phyloP scores from a whole-genome alignment of 129 eudicot species.

The Arctium lappa region DNA sequence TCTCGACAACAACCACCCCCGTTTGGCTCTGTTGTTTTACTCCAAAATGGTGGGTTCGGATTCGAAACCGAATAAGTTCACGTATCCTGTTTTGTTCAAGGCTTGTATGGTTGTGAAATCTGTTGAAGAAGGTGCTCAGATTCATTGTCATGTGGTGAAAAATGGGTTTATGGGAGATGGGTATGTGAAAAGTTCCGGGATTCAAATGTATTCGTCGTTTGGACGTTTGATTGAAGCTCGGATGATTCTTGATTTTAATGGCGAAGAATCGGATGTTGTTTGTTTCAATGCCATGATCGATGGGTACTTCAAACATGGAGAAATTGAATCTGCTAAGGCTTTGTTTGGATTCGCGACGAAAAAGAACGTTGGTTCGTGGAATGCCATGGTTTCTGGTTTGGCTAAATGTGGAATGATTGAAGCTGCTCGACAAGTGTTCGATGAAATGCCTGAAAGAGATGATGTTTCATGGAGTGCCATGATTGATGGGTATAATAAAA shows the following conservation, averaged over 20 bases:
- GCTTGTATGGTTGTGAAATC: constrained; percentile 35
- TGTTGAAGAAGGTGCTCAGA: constrained; percentile 33
- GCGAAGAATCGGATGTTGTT: constrained; percentile 42
- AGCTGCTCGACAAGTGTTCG: constrained; percentile 38
- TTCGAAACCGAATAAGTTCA: constrained; percentile 51
- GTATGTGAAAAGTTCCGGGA: constrained; percentile 55
- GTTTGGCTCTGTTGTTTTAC: constrained; percentile 28
- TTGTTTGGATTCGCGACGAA: constrained; percentile 26
- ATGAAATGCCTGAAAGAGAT: constrained; percentile 50
- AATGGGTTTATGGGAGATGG: constrained; percentile 46
- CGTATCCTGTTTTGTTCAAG: constrained; percentile 50
- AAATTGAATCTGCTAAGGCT: constrained; percentile 36
- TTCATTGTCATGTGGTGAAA: constrained; percentile 53
- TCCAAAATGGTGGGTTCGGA: constrained; percentile 32
- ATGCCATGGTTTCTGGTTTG: constrained; percentile 50
- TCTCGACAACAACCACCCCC: constrained; percentile 34
- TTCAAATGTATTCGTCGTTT: constrained; percentile 56
- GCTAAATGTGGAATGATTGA: constrained; percentile 41
- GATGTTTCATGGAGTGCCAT: constrained; percentile 69
- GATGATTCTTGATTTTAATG: constrained; percentile 33
- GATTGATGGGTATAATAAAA: constrained; percentile 60
- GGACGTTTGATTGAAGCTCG: constrained; percentile 40
- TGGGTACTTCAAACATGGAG: constrained; percentile 51
- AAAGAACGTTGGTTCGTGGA: constrained; percentile 57
- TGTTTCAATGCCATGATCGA: constrained; percentile 71